Evolutionary conservation across 228 moss, liverwort and hornwort species (phyloP), one percentile per base, ranked within the genome.

Genomic region (Sphagnum fallax): DNA sequence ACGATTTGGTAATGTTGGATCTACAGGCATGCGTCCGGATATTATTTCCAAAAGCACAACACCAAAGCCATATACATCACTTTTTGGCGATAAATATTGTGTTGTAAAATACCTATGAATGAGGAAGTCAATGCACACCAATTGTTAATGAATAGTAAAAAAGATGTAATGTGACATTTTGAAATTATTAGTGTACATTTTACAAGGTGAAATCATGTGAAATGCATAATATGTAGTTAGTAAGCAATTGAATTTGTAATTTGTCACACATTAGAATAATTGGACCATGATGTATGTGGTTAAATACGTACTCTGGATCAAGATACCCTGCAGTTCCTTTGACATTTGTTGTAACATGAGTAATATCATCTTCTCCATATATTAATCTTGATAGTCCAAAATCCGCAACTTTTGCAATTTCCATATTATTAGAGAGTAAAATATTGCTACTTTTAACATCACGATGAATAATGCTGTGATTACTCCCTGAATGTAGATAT

Each of bases 291-390:
- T 32, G 4, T 14, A 12, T 16, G 48, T 68, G 6, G 50, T 49
- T 65, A 32, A 10, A 13, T 8, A 49, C 69, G 12, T 71, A 81
- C 81, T 81, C 78, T 14, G 81, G 81, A 69, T 81, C 81, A 52
- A 81, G 72, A 64, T 81, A 81, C 16, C 81, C 75, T 5, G 70
- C 47, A 4, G 81, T 81, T 74, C 78, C 77, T 68, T 77, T 74
- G 50, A 81, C 71, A 60, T 68, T 66, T 4, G 78, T 77, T 60
- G 73, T 72, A 51, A 81, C 69, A 12, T 66, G 50, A 9, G 50
- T 6, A 60, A 67, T 59, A 51, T 65, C 66, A 13, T 53, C 67
- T 65, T 69, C 67, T 60, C 68, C 4, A 32, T 32, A 32, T 2
- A 6, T 15, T 5, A 71, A 52, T 63, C 67, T 81, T n/a, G 69